Evolutionary conservation across 257 asterid genomes (phyloP).

Genomic region (Salvia miltiorrhiza): DNA sequence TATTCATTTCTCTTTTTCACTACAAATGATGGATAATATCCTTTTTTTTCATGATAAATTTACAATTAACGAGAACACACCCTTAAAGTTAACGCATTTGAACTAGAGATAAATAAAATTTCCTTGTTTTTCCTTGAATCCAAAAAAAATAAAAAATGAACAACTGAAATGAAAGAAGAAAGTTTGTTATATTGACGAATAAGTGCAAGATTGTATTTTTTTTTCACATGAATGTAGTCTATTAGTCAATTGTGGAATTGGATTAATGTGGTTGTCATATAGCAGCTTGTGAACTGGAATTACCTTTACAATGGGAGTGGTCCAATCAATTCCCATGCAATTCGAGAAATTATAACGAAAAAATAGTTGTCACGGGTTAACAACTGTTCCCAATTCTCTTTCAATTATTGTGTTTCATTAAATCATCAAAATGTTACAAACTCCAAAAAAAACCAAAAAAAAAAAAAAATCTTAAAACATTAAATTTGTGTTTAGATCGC

Average conservation of each 20-base stretch:
- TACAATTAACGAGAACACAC: too few species aligned
- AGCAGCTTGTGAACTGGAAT: background rate
- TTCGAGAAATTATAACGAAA: background rate
- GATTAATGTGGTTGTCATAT: background rate
- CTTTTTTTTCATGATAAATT: too few species aligned
- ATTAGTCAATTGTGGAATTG: background rate
- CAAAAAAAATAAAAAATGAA: too few species aligned
- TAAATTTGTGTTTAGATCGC: too few species aligned
- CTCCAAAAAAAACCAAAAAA: too few species aligned
- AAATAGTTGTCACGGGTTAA: conserved; percentile 17
- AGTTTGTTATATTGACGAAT: background rate
- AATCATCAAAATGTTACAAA: too few species aligned
- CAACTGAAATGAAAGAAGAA: background rate
- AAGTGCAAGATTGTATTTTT: background rate
- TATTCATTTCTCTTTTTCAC: too few species aligned
- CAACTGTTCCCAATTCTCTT: background rate
- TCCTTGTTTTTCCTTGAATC: too few species aligned
- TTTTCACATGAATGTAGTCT: background rate
- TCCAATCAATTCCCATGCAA: conserved; percentile 16
- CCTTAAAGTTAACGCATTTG: too few species aligned
- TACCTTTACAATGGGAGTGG: background rate
- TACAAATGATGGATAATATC: too few species aligned
- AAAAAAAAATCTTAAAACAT: too few species aligned
- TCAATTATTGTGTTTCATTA: background rate
- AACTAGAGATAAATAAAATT: too few species aligned